Evolutionary conservation across 1,139 yeast genomes (phyloP), one percentile per base, ranked within the genome.

Genomic region (Wickerhamomyces sp.): DNA sequence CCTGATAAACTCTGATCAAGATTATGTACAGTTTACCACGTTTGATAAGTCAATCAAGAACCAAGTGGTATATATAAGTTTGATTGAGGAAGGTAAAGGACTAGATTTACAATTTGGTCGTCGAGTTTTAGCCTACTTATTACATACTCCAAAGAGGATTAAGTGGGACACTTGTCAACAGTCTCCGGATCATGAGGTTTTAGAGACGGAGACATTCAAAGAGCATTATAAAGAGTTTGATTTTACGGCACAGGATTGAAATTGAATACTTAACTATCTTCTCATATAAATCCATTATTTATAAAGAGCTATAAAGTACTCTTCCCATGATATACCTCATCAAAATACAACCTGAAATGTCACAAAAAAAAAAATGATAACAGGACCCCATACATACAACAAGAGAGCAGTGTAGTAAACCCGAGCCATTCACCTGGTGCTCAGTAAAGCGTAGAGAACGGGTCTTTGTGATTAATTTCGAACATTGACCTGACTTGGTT

Each of bases 61-160:
- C 16, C 62, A 64, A n/a, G 54, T 49, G 7, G 52, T 59, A 7
- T 63, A 47, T 35, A 33, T 63, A 3, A 57, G 65, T 21, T 44
- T 44, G 7, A 52, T 65, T 22, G 52, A 56, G 6, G 47, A 52
- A 5, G 61, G 48, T 4, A 60, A 61, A 31, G 42, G 59, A 12
- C 49, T 85, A 8, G 95, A 86, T 58, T 62, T 85, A 13, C 95
- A 85, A 50, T 84, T 86, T 51, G 94, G 95, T 1, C 68, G 96
- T 56, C 68, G 89, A 51, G 89, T 83, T 1, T 54, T 84, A 29
- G 88, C 95, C 0, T 70, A 68, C 47, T 59, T 81, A 6, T 57
- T 86, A 38, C 72, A 70, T 36, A 63, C 76, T 18, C 81, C 82
- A 2, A 79, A 78, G 44, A 64, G 95, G 48, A 62, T 76, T 0